phyloP scores from a whole-genome alignment of 805 yeast genomes.

The Pichia phayaonensis region DNA sequence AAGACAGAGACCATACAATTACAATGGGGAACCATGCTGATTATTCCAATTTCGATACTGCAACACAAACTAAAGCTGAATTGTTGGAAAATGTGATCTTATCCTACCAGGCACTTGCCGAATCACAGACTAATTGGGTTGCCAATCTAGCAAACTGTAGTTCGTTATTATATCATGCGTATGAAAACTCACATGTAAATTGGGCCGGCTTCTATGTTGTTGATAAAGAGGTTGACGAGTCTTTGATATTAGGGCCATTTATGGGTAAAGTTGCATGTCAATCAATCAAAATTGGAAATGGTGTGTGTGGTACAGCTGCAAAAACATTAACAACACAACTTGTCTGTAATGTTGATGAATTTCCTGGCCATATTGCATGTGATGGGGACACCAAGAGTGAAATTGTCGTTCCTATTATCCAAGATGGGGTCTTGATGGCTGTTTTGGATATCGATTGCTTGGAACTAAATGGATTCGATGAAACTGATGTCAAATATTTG shows the following conservation, averaged over 20 bases:
- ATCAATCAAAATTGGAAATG: conserved; percentile 63
- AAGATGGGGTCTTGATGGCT: conserved; percentile 44
- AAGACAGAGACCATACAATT: neutral
- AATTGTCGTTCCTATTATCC: conserved; percentile 74
- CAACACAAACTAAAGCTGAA: conserved; percentile 27
- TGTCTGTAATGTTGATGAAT: conserved; percentile 68
- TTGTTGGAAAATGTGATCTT: conserved; percentile 48
- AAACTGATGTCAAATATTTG: conserved; percentile 48
- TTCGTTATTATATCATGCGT: conserved; percentile 83
- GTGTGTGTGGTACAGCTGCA: conserved; percentile 92
- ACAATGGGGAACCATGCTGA: conserved; percentile 60
- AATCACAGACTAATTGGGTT: conserved; percentile 73
- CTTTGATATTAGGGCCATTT: conserved; percentile 80
- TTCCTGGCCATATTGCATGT: conserved; percentile 94
- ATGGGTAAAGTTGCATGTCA: conserved; percentile 98
- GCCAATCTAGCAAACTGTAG: conserved; percentile 83
- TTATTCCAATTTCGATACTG: conserved; percentile 43
- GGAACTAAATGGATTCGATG: conserved; percentile 56
- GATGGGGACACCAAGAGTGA: conserved; percentile 93
- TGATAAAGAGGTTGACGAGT: conserved; percentile 30
- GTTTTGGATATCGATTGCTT: conserved; percentile 86
- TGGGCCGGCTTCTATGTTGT: conserved; percentile 91
- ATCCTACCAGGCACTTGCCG: conserved; percentile 58
- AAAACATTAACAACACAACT: conserved; percentile 49
- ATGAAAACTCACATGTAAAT: conserved; percentile 57